A percentile compares a stretch with the other conserved stretches of the same genome.
Evolutionary conservation across 495 filamentous ascomycete species (phyloP).

Genomic region (Neurospora sp.): DNA sequence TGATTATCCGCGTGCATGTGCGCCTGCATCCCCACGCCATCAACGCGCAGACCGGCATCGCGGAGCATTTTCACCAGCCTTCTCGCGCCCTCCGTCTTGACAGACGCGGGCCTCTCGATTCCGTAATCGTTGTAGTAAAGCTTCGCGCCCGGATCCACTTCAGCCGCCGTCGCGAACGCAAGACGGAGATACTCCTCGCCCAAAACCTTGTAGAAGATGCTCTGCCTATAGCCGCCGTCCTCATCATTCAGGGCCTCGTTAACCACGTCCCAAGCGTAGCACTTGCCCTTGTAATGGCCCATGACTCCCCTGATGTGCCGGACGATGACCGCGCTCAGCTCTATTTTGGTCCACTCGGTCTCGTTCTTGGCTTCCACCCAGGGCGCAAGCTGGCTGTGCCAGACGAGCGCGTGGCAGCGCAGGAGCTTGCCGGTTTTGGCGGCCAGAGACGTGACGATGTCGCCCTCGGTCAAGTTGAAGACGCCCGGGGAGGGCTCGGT

Average conservation of each 20-base stretch:
- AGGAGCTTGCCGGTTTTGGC: constrained; percentile 38
- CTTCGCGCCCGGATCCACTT: constrained; percentile 47
- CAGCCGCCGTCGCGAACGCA: constrained; percentile 43
- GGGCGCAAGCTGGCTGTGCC: constrained; percentile 49
- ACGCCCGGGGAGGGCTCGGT: constrained; percentile 35
- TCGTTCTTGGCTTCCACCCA: constrained; percentile 46
- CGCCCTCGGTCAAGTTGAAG: constrained; percentile 47
- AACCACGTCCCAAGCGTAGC: constrained; percentile 52
- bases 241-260: constrained; percentile 60
- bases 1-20: constrained; percentile 50
- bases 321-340: constrained; percentile 40
- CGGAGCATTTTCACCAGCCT: constrained; percentile 46
- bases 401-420: constrained; percentile 51
- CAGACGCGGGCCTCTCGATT: constrained; percentile 39
- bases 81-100: constrained; percentile 33
- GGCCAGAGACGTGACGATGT: constrained; percentile 39
- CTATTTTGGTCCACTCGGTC: constrained; percentile 47
- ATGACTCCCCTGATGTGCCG: constrained; percentile 46
- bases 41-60: constrained; percentile 44
- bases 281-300: constrained; percentile 46
- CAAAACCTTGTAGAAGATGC: constrained; percentile 45
- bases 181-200: constrained; percentile 49
- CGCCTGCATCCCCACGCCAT: constrained; percentile 55
- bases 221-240: constrained; percentile 49
- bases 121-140: constrained; percentile 66